Conservation (phyloP, 73 alveolate species). For the Loxodes magnus region DNA sequence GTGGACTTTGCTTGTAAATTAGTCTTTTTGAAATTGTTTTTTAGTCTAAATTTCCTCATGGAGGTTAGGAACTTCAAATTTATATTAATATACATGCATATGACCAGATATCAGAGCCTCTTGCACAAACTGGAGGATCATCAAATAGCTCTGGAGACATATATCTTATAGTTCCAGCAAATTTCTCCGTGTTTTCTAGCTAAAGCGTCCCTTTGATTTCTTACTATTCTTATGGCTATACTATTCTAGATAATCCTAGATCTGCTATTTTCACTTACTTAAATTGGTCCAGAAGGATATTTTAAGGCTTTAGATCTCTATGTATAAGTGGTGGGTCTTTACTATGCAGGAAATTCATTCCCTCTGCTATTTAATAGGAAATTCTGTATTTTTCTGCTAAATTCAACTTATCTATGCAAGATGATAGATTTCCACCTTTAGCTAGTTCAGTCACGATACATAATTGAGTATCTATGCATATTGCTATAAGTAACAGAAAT, state of each 20-base stretch:
- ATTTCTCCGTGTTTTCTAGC: slow-evolving; percentile 4
- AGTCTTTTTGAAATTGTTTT: slow-evolving; percentile 5
- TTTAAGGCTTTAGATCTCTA: slow-evolving; percentile 13
- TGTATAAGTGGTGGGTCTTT: slow-evolving; percentile 8
- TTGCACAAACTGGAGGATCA: slow-evolving; percentile 10
- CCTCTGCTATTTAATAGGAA: slow-evolving; percentile 9
- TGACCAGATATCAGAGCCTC: slow-evolving; percentile 14
- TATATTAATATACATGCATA: slow-evolving; percentile 9
- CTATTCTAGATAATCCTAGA: slow-evolving; percentile 8
- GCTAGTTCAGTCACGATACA: slow-evolving; percentile 12
- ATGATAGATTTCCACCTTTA: slow-evolving; percentile 9
- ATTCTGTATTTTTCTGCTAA: background rate
- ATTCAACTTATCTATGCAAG: background rate
- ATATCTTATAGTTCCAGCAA: slow-evolving; percentile 16
- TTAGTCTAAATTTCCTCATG: slow-evolving; percentile 2
- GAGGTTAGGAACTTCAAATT: background rate
- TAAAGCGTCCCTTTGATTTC: background rate
- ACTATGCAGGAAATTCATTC: background rate
- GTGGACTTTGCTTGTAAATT: background rate
- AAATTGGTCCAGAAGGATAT: slow-evolving; percentile 9
- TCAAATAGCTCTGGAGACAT: slow-evolving; percentile 13
- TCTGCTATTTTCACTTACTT: slow-evolving; percentile 10
- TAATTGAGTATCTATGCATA: slow-evolving; percentile 12
- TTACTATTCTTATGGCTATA: background rate
- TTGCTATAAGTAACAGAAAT: background rate